Base-by-base conservation (phyloP, 2,329 filamentous ascomycete species). In the Lachnellula subtilissima region DNA sequence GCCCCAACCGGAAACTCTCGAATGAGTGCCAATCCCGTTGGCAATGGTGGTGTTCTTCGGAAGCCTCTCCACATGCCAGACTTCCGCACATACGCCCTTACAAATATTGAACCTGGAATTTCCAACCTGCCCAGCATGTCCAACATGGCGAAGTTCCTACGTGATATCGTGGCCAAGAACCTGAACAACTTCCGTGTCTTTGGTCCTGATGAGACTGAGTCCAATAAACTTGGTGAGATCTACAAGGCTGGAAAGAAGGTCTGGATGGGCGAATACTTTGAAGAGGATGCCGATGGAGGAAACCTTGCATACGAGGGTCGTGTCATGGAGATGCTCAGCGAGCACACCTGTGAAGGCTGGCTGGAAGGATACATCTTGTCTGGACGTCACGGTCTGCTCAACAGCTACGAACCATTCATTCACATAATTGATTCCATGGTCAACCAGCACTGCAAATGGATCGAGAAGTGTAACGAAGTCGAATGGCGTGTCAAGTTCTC, bases 351-450 rank as follows among this genome's bases (percentile, higher is more conserved):
- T 58, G 88, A 92, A 71, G 88, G 87, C 25, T 92, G 88, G 88
- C 77, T 92, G 15, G 88, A 92, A 74, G 88, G 88, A 3, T 92
- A 91, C 68, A 73, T 89, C 43, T 77, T 92, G 2, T 89, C 83
- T 53, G 88, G 88, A 28, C 81, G 88, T 5, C 88, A 91, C 62
- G 88, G 88, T 12, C 70, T 92, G 57, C 79, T 92, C 57, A 91
- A 91, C 78, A 88, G 84, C 68, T 92, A 92, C 73, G 88, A 92
- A 71, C 87, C 88, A 0, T 92, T 92, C 68, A 88, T 91, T 57
- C 87, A 91, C 67, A 83, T 92, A 65, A 90, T 92, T 65, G 87
- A 91, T 71, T 89, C 86, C 1, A 92, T 92, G 88, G 88, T 92
- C 58, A 91, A 90, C 70, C 88, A 90, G 74, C 88, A 92, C 73